Base-by-base conservation (phyloP, 2,329 filamentous ascomycete species). In the Cercospora zeae-maydis region DNA sequence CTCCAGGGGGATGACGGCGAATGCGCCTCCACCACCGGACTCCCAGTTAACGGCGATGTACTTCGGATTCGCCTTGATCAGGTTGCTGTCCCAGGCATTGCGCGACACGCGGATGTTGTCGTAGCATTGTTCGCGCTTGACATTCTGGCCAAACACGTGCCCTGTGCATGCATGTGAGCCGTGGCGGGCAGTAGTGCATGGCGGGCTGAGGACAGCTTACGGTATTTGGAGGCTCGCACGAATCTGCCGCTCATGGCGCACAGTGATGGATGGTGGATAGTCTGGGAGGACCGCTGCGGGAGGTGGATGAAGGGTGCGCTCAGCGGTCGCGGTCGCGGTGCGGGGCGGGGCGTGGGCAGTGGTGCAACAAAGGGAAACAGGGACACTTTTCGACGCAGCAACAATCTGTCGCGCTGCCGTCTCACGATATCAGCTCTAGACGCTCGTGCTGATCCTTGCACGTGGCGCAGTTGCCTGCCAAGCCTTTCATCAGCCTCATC, bases 41-140 rank as follows among this genome's bases (percentile, higher is more conserved):
- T 99, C 93, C 95, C 95, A 99, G 84, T 99, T 99, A 81, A 99
- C 93, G 5, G 95, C 89, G 71, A 99, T 84, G 78, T 95, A 98
- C 78, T 96, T 88, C 55, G 95, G 93, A 78, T 99, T 99, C 77
- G 87, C 95, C 89, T 98, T 98, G 81, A 98, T 86, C 75, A 99
- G 82, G 81, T 99, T 99, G 74, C 93, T 97, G 79, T 99, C 95
- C 95, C 95, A 99, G 61, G 95, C 95, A 87, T 99, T 99, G 79
- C 90, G 91, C 75, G 92, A 97, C 79, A 99, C 92, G 77, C 92
- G 91, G 71, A 99, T 83, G 79, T 98, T 98, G 79, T 99, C 95
- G 81, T 98, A 99, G 83, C 93, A 97, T 85, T 91, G 91, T 78
- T 99, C 95, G 86, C 96, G 97, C 80, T 91, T 89, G 70, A 93